Evolutionary conservation across 352 stramenopile species (phyloP).

Genomic region (Pythium myriotylum): DNA sequence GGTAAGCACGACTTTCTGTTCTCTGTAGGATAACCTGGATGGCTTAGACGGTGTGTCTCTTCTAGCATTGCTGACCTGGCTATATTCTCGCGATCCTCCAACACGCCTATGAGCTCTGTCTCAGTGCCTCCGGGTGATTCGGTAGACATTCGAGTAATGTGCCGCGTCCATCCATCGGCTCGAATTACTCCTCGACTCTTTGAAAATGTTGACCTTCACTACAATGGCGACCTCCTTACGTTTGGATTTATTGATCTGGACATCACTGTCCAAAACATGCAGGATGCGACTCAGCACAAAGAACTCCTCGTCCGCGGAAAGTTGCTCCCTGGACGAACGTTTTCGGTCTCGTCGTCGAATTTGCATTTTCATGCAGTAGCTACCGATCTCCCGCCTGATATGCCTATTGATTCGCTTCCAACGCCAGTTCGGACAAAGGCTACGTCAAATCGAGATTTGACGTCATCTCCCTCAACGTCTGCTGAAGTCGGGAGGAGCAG

Average conservation of each 20-base stretch:
- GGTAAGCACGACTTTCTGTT: constrained; percentile 8
- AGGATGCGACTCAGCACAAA: constrained; percentile 64
- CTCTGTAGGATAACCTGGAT: neutral
- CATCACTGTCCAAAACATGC: constrained; percentile 64
- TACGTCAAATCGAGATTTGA: constrained; percentile 14
- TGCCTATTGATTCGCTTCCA: constrained; percentile 49
- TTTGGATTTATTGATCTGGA: constrained; percentile 70
- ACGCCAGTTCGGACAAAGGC: constrained; percentile 45
- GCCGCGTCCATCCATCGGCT: constrained; percentile 66
- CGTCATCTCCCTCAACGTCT: constrained; percentile 1
- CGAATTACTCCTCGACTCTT: constrained; percentile 54
- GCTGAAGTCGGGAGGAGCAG: constrained; percentile 28
- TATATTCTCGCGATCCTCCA: constrained; percentile 80
- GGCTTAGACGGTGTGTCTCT: neutral
- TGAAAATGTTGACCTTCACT: constrained; percentile 34
- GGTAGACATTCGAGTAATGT: constrained; percentile 84
- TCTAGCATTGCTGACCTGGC: constrained; percentile 70
- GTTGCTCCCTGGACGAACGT: constrained; percentile 78
- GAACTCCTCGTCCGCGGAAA: constrained; percentile 76
- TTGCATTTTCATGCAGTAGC: constrained; percentile 79
- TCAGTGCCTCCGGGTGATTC: constrained; percentile 77
- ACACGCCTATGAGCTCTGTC: constrained; percentile 69
- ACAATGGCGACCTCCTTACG: constrained; percentile 50
- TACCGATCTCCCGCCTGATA: constrained; percentile 55
- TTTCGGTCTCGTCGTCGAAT: constrained; percentile 75